Base-by-base conservation (phyloP, 2,329 filamentous ascomycete species). In the Diaporthe helianthi region DNA sequence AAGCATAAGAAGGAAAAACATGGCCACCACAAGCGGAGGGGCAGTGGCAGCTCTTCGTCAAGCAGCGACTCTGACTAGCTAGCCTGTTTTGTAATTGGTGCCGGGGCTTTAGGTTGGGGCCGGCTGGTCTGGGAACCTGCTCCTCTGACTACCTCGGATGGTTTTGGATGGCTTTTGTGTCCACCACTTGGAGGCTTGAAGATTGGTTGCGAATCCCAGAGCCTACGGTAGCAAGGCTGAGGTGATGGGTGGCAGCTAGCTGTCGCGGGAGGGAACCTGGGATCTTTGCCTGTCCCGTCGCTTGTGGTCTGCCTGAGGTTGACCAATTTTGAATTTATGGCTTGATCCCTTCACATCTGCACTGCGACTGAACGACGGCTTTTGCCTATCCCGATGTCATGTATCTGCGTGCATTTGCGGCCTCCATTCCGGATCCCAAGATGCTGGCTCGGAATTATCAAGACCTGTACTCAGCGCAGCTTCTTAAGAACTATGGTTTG, bases 51-150 rank as follows among this genome's bases (percentile, higher is more conserved):
- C 26, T 65, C 54, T 3, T 68, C 65, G n/a, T 69, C 67, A 17
- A 61, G 63, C 60, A 63, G 60, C 31, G 54, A 61, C 22, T 69
- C 64, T 8, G 64, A 67, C 52, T 67, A 67, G 52, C n/a, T n/a
- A n/a, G n/a, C n/a, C n/a, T n/a, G 38, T 17, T 22, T 17, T 29
- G 3, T 36, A 10, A 36, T 8, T 26, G 53, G 19, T 17, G 33
- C 36, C 2, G 36, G 36, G 13, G 2, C 15, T 13, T 12, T 6
- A 9, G 22, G 1, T 24, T 24, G 36, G 17, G 17, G 3, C 31
- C 19, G 19, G 8, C 19, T n/a, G n/a, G n/a, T n/a, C 31, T 36
- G 17, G 36, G 17, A 12, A 29, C 9, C 1, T 3, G n/a, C n/a
- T 24, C 26, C 53, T 22, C 6, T 33, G 19, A 17, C 29, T 15